Conservation (phyloP, 345 rosid species). For the Crucihimalaya himalaica region DNA sequence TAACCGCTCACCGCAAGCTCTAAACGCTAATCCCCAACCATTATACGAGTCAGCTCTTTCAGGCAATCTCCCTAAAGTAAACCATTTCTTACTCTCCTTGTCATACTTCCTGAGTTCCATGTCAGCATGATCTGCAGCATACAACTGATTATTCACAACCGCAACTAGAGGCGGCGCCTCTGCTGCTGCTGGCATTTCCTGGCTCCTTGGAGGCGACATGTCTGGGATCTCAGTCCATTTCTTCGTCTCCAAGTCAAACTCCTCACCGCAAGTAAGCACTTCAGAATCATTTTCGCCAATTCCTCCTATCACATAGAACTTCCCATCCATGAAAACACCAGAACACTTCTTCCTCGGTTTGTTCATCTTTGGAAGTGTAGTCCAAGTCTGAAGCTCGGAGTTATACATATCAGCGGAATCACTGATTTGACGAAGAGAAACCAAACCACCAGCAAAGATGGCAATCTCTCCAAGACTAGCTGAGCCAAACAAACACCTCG, state of each 20-base stretch:
- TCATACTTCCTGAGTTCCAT: slow-evolving; percentile 64
- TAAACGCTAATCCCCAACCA: slow-evolving; percentile 93
- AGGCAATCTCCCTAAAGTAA: slow-evolving; percentile 60
- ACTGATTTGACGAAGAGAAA: slow-evolving; percentile 41
- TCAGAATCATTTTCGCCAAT: slow-evolving; percentile 38
- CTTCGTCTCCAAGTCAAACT: slow-evolving; percentile 54
- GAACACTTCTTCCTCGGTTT: slow-evolving; percentile 75
- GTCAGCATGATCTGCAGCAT: slow-evolving; percentile 62
- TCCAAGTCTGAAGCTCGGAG: slow-evolving; percentile 60
- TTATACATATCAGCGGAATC: slow-evolving; percentile 68
- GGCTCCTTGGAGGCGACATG: slow-evolving; percentile 61
- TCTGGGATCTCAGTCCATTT: slow-evolving; percentile 64
- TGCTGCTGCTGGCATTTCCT: slow-evolving; percentile 35
- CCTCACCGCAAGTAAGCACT: slow-evolving; percentile 62
- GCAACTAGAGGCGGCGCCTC: slow-evolving; percentile 84
- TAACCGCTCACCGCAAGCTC: slow-evolving; percentile 69
- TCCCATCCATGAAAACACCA: slow-evolving; percentile 79
- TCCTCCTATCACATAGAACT: slow-evolving; percentile 84
- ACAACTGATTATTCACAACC: slow-evolving; percentile 69
- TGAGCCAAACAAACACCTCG: slow-evolving; percentile 79
- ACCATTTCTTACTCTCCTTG: slow-evolving; percentile 60
- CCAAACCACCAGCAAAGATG: slow-evolving; percentile 81
- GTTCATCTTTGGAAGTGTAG: slow-evolving; percentile 59
- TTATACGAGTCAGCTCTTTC: slow-evolving; percentile 56
- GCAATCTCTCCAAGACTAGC: slow-evolving; percentile 65